These are phyloP conservation scores for Teratosphaeria viscida DNA, from an alignment of 2,329 filamentous ascomycete species.

Conservation along the genomic window DNA sequence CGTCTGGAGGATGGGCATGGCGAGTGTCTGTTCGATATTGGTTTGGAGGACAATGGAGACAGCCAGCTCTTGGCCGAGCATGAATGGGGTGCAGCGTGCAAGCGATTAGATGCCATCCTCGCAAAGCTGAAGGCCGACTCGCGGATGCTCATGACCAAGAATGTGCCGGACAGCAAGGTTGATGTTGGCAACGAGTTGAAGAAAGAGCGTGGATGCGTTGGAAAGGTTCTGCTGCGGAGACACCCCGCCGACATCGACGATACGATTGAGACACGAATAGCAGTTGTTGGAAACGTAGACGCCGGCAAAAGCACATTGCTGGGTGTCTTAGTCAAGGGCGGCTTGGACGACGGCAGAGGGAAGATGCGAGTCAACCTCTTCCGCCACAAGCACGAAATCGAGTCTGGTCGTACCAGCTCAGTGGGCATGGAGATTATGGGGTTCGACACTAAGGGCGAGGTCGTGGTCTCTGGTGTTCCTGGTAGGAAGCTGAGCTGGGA, in stretches of 20 bases:
- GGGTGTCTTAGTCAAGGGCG: conserved; percentile 89
- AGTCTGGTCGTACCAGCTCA: conserved; percentile 87
- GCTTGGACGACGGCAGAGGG: conserved; percentile 86
- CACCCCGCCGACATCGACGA: conserved; percentile 66
- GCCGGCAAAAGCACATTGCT: conserved; percentile 95
- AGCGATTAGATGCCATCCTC: conserved; percentile 55
- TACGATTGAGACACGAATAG: conserved; percentile 90
- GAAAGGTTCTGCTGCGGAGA: conserved; percentile 78
- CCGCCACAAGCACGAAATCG: conserved; percentile 94
- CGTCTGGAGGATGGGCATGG: conserved; percentile 75
- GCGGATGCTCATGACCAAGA: conserved; percentile 76
- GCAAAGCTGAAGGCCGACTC: conserved; percentile 60
- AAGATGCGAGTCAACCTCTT: conserved; percentile 93
- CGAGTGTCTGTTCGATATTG: conserved; percentile 84
- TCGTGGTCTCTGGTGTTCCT: conserved; percentile 70
- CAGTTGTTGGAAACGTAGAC: conserved; percentile 94
- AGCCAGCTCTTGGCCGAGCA: conserved; percentile 64
- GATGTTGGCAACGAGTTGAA: conserved; percentile 54
- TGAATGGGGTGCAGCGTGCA: conserved; percentile 66
- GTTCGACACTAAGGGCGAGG: conserved; percentile 76
- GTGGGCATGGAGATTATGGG: conserved; percentile 99
- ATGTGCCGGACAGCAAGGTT: conserved; percentile 61
- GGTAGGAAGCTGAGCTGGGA: conserved; percentile 91
- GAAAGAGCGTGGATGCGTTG: conserved; percentile 65
- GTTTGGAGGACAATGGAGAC: conserved; percentile 81